Evolutionary conservation across 768 basidiomycete species (phyloP).

Genomic region (Panellus pusillus): DNA sequence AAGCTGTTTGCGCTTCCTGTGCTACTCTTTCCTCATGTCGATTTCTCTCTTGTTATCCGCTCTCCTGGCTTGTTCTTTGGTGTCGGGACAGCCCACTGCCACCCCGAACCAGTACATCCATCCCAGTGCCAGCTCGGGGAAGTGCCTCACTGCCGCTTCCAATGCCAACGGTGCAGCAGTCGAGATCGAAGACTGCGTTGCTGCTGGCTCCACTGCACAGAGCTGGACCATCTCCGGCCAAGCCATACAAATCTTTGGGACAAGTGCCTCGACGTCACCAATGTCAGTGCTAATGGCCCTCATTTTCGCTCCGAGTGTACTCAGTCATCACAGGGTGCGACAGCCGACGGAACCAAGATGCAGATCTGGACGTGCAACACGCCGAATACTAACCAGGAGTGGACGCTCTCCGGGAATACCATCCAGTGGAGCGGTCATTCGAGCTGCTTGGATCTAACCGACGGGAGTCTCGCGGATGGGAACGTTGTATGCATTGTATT

Average conservation of each 20-base stretch:
- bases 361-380: conserved; percentile 2
- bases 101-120: neutral
- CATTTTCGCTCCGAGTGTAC: no score
- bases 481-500: conserved; percentile 6
- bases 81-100: neutral
- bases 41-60: neutral
- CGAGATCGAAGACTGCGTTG: neutral
- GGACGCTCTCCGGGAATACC: conserved; percentile 6
- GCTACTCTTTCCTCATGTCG: neutral
- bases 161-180: no score
- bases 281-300: conserved; percentile 3
- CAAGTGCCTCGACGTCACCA: conserved; percentile 2
- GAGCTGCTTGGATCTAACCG: conserved; percentile 9
- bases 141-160: no score
- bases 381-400: conserved; percentile 12
- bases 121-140: no score
- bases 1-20: no score
- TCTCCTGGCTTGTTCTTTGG: neutral
- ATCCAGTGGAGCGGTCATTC: conserved; percentile 4
- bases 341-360: neutral
- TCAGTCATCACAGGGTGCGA: neutral
- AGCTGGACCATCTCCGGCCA: conserved; percentile 6
- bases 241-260: neutral
- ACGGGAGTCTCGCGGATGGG: conserved; percentile 1
- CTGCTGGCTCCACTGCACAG: neutral